Evolutionary conservation across 2,329 filamentous ascomycete species (phyloP), one percentile per base, ranked within the genome.

Genomic region (Leptographium wingfieldii): DNA sequence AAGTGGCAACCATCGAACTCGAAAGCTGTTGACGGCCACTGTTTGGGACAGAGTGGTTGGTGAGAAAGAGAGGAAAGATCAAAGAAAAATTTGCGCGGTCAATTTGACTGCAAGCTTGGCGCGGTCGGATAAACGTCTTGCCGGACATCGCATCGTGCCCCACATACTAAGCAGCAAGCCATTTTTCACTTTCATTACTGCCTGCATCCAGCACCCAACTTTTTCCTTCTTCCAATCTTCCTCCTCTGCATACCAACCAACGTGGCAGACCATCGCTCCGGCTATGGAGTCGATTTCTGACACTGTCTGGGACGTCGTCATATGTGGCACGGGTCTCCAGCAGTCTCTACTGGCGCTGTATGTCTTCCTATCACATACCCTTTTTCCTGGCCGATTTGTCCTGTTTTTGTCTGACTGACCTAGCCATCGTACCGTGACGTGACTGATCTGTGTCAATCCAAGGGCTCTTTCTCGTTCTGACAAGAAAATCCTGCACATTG

Each of bases 391-490:
- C 12, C 53, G 19, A 14, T 6, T 11, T 22, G 22, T 31, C 12
- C 22, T 57, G 57, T 65, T 61, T 75, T 75, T 76, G 71, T 84
- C 84, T 87, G 83, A 88, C 86, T 89, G 82, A 90, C 85, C 56
- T 74, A 86, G 81, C 68, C 60, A 62, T 68, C 61, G 65, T 12
- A 5, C 49, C 65, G 62, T 75, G 71, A 55, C 52, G 29, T 61
- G 48, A 29, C 35, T 56, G 22, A 48, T 31, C 27, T 11, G 29
- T 60, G n/a, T 52, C 22, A 10, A 38, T n/a, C 31, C 29, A 80
- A 97, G 92, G 80, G 88, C 92, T 68, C 81, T 97, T 67, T 97
- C 92, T 66, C 87, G 92, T 69, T 95, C 91, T 63, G 86, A 85
- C 70, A 95, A 95, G 78, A 94, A 90, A 68, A 83, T 96, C 65